Percentiles rank a stretch among this genome's conserved stretches.
These are phyloP conservation scores for Pleurotus giganteus DNA, from an alignment of 768 basidiomycete species.

Conservation along the genomic window DNA sequence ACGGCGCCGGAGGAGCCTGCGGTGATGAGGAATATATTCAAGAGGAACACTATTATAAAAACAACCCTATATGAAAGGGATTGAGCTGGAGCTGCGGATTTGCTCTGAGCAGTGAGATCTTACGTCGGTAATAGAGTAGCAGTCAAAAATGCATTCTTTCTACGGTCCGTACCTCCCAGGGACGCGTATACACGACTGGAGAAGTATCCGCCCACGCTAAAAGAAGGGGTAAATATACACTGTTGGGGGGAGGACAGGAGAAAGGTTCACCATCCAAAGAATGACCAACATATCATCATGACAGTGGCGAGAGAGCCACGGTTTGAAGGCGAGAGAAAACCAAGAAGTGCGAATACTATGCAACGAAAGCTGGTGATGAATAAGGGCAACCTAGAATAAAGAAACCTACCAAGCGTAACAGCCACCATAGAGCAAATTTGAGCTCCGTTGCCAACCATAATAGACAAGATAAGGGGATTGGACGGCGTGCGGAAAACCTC, in stretches of 20 bases:
- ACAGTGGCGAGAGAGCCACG: conserved; percentile 92
- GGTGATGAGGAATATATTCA: conserved; percentile 84
- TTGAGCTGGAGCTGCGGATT: not conserved
- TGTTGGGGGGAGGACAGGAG: not conserved
- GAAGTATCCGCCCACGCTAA: conserved; percentile 83
- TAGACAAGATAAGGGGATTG: conserved; percentile 73
- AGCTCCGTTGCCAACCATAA: conserved; percentile 88
- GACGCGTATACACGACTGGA: conserved; percentile 82
- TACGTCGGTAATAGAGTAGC: conserved; percentile 88
- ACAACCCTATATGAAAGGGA: conserved; percentile 51
- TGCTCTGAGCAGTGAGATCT: conserved; percentile 21
- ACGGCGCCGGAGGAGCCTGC: conserved; percentile 93
- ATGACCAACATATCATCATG: conserved; percentile 92
- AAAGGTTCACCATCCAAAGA: conserved; percentile 74
- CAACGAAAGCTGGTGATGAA: conserved; percentile 9
- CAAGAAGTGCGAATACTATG: conserved; percentile 85
- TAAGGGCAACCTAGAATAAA: not conserved
- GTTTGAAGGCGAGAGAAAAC: conserved; percentile 94
- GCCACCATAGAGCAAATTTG: conserved; percentile 85
- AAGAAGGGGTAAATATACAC: conserved; percentile 5
- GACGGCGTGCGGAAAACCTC: conserved; percentile 90
- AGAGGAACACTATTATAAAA: conserved; percentile 83
- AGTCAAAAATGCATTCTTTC: conserved; percentile 83
- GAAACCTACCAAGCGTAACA: conserved; percentile 72
- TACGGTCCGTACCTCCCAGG: conserved; percentile 72